phyloP scores from a whole-genome alignment of 192 early-diverging fungal species.

The Coemansia sp. region DNA sequence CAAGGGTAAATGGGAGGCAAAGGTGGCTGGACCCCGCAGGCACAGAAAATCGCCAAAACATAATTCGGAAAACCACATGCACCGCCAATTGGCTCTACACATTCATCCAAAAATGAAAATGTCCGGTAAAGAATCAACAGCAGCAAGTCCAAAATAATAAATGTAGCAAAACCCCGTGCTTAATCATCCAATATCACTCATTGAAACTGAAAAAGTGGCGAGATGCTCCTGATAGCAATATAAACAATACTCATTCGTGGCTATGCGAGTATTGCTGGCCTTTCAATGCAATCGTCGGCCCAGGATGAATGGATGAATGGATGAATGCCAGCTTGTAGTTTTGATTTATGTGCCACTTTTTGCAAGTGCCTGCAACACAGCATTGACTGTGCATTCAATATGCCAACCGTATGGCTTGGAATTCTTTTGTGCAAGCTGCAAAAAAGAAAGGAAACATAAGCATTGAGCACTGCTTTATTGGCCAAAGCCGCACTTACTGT shows the following conservation, averaged over 20 bases:
- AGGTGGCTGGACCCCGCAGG: not conserved
- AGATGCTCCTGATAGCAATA: too few relatives aligned
- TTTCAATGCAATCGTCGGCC: too few relatives aligned
- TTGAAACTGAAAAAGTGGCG: not conserved
- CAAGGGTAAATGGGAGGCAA: not conserved
- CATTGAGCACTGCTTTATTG: not conserved
- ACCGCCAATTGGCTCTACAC: not conserved
- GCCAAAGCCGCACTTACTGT: conserved; percentile 20
- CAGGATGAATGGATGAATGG: too few relatives aligned
- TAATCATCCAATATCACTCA: conserved; percentile 12
- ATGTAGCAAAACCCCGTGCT: not conserved
- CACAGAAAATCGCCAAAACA: not conserved
- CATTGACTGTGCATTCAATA: too few relatives aligned
- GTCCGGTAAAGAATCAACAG: not conserved
- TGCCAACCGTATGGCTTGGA: too few relatives aligned
- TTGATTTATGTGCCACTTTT: too few relatives aligned
- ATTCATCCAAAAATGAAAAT: not conserved
- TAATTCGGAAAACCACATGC: conserved; percentile 1
- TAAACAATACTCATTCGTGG: too few relatives aligned
- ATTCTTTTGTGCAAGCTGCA: not conserved
- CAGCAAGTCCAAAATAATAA: not conserved
- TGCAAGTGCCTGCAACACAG: too few relatives aligned
- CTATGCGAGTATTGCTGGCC: too few relatives aligned
- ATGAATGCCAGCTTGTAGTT: too few relatives aligned
- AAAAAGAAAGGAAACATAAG: not conserved